These are phyloP conservation scores for Pittosporum tobira DNA, from an alignment of 129 eudicot species.

Conservation along the genomic window DNA sequence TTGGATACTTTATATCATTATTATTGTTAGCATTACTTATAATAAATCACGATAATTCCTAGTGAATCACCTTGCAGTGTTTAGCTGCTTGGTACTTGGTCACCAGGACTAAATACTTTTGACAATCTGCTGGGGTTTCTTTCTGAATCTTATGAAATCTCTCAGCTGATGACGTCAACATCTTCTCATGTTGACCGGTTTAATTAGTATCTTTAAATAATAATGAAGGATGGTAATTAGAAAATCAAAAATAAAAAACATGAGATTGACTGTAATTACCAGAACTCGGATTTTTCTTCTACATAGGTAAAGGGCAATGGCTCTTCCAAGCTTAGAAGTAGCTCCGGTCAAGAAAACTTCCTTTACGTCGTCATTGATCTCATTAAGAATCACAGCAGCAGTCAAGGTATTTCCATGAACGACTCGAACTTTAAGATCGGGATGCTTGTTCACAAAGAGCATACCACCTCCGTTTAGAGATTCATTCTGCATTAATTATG, in stretches of 20 bases:
- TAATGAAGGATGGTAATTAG: neutral
- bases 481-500: slow-evolving; percentile 48
- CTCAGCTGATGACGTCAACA: slow-evolving; percentile 70
- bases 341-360: slow-evolving; percentile 89
- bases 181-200: slow-evolving; percentile 31
- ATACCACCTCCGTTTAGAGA: slow-evolving; percentile 87
- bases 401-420: slow-evolving; percentile 91
- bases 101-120: slow-evolving; percentile 63
- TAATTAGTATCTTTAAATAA: neutral
- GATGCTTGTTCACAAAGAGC: slow-evolving; percentile 73
- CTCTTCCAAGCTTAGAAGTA: slow-evolving; percentile 93
- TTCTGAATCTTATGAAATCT: slow-evolving; percentile 67
- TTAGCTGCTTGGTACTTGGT: slow-evolving; percentile 90
- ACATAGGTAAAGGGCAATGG: slow-evolving; percentile 90
- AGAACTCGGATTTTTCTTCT: slow-evolving; percentile 62
- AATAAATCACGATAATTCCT: too few species aligned
- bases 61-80: slow-evolving; percentile 97
- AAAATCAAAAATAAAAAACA: neutral
- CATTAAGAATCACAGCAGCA: slow-evolving; percentile 80
- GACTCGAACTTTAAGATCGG: slow-evolving; percentile 67
- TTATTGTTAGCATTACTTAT: too few species aligned
- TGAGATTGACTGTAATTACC: slow-evolving; percentile 25
- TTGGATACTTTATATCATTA: neutral
- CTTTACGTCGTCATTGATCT: slow-evolving; percentile 46
- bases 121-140: slow-evolving; percentile 69